Evolutionary conservation across 2,329 filamentous ascomycete genomes (phyloP), one percentile per base, ranked within the genome.

Genomic region (Clarireedia hainanense): DNA sequence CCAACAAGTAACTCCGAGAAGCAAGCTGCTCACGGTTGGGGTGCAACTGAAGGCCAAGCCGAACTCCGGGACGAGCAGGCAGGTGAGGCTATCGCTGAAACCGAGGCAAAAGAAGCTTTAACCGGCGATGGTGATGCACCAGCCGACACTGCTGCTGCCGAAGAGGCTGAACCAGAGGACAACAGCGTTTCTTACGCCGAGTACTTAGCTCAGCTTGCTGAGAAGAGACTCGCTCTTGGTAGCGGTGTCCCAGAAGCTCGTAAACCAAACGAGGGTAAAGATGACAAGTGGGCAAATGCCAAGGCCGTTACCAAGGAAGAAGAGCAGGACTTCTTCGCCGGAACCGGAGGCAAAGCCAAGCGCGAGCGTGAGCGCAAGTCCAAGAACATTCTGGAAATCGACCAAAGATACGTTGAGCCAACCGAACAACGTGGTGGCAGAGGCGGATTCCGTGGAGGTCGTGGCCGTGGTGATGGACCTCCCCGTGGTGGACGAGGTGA

Each of bases 261-360:
- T 77, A 85, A 91, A 79, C 78, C 92, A 74, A 96, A 97, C 80
- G 91, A 96, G 79, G 91, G 91, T 69, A 81, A 77, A 68, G 85
- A 91, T 80, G 92, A 94, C 83, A 94, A 96, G 82, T 96, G 91
- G 89, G 88, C 88, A 68, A 79, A 81, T 68, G 91, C 90, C 72
- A 95, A 91, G 79, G 70, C 80, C 57, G 76, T 88, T 56, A 71
- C 75, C 70, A 86, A 86, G 73, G 77, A 83, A 15, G 72, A 75
- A 20, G 80, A 83, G 12, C 84, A 90, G 67, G 84, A 87, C 66
- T 96, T 89, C 82, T 86, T 96, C 70, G 75, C 86, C 68, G 84
- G 80, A 66, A 73, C 80, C 64, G 79, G 77, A 61, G 86, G 86
- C 76, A 96, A 96, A 86, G 74, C 83, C 72, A 80, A 82, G 78